Base-by-base conservation (phyloP, 1,139 yeast species). In the Chernovozyma aurita region DNA sequence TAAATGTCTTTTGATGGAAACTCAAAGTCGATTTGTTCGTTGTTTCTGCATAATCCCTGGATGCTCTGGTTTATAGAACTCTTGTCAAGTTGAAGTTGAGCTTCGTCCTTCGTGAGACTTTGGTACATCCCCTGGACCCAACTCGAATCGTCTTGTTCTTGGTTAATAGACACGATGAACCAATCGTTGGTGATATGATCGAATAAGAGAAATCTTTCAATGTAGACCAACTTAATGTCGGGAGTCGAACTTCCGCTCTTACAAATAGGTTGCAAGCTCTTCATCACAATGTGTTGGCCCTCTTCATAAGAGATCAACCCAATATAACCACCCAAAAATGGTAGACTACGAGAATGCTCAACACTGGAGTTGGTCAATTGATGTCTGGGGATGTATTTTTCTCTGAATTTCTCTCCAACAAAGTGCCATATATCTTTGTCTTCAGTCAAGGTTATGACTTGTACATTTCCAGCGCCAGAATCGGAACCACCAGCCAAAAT, bases 291-390 rank as follows among this genome's bases (percentile, higher is more conserved):
- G 45, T 68, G 68, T 26, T 72, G 73, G 1, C 92, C 90, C 59
- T 84, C 88, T 55, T 92, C 99, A 53, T 92, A 92, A 0, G 95
- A 83, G 11, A 92, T 58, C 32, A 85, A 66, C 1, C 99, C 99
- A 42, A 88, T 64, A 25, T 84, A 70, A 0, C 99, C 99, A 17
- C 98, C 98, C 41, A 80, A 65, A 52, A 94, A 94, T 1, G 95
- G 95, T 30, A 84, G 61, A 1, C 58, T 44, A 55, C 70, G 42
- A 5, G 31, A 32, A 30, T 45, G 49, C 14, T 43, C 27, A 12
- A 41, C 30, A 2, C 36, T 32, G 4, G 49, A 35, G 20, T 44
- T 44, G n/a, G 38, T 12, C 14, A 62, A 50, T 2, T 32, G 30
- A 8, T 44, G 43, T 38, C 62, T 46, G 3, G 62, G 46, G 16